Evolutionary conservation across 441 rosid genomes (phyloP), one percentile per base, ranked within the genome.

Genomic region (Adansonia rubrostipa): DNA sequence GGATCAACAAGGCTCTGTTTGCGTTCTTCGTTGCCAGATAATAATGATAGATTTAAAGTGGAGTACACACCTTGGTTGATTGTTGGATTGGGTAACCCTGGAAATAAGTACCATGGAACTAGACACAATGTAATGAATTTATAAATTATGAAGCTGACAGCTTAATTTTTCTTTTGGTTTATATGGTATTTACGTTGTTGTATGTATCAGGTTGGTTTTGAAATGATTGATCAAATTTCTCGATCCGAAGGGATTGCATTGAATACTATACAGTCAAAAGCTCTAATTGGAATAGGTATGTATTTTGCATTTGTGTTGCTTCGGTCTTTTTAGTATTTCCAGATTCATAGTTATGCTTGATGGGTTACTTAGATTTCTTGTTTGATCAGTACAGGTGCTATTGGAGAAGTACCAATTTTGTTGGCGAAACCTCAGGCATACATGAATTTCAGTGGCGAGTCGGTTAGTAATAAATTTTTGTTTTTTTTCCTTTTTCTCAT

Each of bases 11-110:
- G 83, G 80, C 75, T 87, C 71, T 78, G 75, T 42, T 70, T 89
- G 40, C 85, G 75, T 74, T 92, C 96, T 45, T 87, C 89, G 0
- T 58, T 77, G 77, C 78, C 86, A 0, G 83, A 77, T 74, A 87
- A 84, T 71, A 78, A 76, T 78, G 85, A 85, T 63, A 80, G 87
- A 72, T 85, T 84, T 81, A 83, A 88, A 86, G 84, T 89, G 78
- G 99, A 95, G 84, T 95, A 89, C 63, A 92, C 98, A 24, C 99
- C 95, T 53, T 95, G 99, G 97, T 88, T 93, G 71, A 84, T 95
- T 81, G 98, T 91, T 36, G 99, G 98, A 44, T 80, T 92, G 88
- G 99, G 99, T 3, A 93, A 95, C 82, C 99, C 98, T 51, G 99
- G 98, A 75, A 93, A 81, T 81, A 95, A 95, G 92, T 95, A 92